Base-by-base conservation (phyloP, 2,329 filamentous ascomycete genomes). In the Aspergillus fischeri region DNA sequence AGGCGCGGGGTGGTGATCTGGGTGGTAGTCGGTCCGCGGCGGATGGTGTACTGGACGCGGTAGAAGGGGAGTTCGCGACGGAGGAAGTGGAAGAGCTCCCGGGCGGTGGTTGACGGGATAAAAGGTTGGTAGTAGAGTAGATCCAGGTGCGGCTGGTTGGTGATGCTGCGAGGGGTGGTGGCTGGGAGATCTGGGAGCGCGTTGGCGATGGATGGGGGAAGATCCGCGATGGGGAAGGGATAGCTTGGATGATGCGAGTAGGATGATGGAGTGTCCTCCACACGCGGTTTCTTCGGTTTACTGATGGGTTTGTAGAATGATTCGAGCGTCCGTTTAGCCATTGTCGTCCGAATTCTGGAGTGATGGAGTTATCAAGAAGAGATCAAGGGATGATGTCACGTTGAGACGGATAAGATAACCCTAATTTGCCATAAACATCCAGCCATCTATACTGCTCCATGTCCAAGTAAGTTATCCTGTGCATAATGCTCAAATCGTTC, bases 51-150 rank as follows among this genome's bases (percentile, higher is more conserved):
- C 64, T 85, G 81, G 3, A 92, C 89, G 53, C 88, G 82, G 66
- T 92, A 91, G 73, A 92, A 92, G 8, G 88, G 88, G 1, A 93
- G 74, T 59, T 88, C 81, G n/a, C 78, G 73, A 1, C 90, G 83
- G 1, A 93, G 79, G 66, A 91, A 91, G 14, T 84, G 75, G 71
- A 92, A 93, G 0, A 91, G 72, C 3, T 83, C 77, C 3, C 79
- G 78, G 21, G 84, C 78, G 10, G 84, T 77, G 11, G 80, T 71
- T 2, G 78, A 74, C 0, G 86, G 82, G 3, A 92, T 80, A 61
- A 89, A 92, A 0, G 89, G 89, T 65, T 90, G 81, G 69, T 88
- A 92, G 73, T 90, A 90, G 8, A 92, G 73, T 0, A 93, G 78
- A 68, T 92, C 87, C 0, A 92, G 80, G 61, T 92, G 83, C 0